Evolutionary conservation across 441 rosid genomes (phyloP).

Genomic region (Populus trichocarpa): DNA sequence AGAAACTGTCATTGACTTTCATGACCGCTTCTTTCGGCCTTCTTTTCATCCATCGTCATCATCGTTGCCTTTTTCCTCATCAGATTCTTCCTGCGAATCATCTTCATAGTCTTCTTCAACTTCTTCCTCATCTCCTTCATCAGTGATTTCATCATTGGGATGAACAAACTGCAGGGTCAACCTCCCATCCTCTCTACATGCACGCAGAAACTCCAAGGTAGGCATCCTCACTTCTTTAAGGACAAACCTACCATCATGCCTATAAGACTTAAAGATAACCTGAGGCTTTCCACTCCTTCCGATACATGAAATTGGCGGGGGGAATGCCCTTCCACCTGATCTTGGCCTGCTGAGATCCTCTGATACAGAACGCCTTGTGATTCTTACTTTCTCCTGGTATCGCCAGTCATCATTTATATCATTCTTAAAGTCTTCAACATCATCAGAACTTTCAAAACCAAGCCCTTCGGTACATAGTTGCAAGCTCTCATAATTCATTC

Average conservation of each 20-base stretch:
- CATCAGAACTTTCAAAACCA: conserved; percentile 81
- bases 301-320: conserved; percentile 67
- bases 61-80: conserved; percentile 10
- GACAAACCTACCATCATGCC: conserved; percentile 79
- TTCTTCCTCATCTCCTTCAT: conserved; percentile 30
- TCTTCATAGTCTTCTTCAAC: conserved; percentile 26
- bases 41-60: conserved; percentile 2
- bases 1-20: neutral
- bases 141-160: conserved; percentile 40
- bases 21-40: neutral
- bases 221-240: conserved; percentile 75
- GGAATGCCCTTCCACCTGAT: conserved; percentile 30
- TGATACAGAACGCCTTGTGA: conserved; percentile 1
- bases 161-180: conserved; percentile 61
- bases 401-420: conserved; percentile 28
- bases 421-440: conserved; percentile 45
- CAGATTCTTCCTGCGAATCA: conserved; percentile 21
- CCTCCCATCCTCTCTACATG: conserved; percentile 77
- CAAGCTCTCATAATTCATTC: conserved; percentile 48
- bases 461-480: conserved; percentile 92
- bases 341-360: conserved; percentile 31
- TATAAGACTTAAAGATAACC: conserved; percentile 70
- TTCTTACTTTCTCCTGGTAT: conserved; percentile 21
- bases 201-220: conserved; percentile 64
- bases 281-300: conserved; percentile 60